Conservation (phyloP, 371 early-diverging fungal species). For the Mucor plumbeus region DNA sequence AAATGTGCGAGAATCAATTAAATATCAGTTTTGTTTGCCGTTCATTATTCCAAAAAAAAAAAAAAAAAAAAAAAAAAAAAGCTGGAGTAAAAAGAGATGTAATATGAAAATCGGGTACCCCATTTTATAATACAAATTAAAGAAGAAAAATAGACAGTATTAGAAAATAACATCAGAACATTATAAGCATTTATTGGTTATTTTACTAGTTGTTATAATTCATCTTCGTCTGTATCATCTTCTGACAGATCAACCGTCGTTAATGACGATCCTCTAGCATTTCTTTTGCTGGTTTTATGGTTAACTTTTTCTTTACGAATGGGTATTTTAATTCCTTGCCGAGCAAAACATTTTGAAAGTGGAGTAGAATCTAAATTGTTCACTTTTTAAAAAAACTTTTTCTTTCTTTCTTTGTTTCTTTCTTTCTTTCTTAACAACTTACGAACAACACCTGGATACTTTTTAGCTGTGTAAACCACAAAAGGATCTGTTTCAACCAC, state of each 20-base stretch:
- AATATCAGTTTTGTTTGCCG: background rate
- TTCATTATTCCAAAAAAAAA: background rate
- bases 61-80: background rate
- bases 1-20: background rate
- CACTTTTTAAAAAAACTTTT: background rate
- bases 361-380: conserved; percentile 60
- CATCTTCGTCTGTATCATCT: conserved; percentile 4
- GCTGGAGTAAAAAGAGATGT: background rate
- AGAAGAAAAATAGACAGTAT: background rate
- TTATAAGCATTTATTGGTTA: background rate
- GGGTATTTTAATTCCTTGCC: conserved; percentile 74
- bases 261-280: background rate
- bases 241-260: background rate
- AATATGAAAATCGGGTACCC: background rate
- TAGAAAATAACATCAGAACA: background rate
- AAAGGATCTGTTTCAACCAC: conserved; percentile 56
- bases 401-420: background rate
- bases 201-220: background rate
- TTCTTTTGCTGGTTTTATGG: background rate
- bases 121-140: background rate
- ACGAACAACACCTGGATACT: conserved; percentile 74
- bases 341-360: conserved; percentile 72
- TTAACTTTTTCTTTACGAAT: conserved; percentile 47
- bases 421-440: conserved; percentile 24
- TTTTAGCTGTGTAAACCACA: conserved; percentile 67